Base-by-base conservation (phyloP, 306 rosid genomes). In the Vachellia collinsii region DNA sequence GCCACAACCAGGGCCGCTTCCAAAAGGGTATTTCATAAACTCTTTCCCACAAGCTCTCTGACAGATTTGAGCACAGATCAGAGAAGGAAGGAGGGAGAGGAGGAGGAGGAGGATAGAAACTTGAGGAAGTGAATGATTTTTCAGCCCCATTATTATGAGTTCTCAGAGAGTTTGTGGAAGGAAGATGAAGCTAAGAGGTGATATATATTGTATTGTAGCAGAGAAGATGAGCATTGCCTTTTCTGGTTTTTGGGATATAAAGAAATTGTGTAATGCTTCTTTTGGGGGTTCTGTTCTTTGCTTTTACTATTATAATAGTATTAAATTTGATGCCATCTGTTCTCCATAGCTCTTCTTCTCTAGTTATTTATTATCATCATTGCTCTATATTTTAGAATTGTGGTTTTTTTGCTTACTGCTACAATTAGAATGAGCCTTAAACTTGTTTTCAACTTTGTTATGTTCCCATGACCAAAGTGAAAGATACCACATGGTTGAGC, bases 401-500 rank as follows among this genome's bases (percentile, higher is more conserved):
- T 68, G 10, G 53, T 42, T 68, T 69, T 29, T 11, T n/a, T 17
- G 9, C 54, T 69, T 8, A 54, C 23, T 7, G 11, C 12, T 9
- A 20, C 4, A 3, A 8, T 48, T 20, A 69, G 37, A 68, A n/a
- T n/a, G 51, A 68, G 16, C 73, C n/a, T 41, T 68, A 29, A n/a
- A 19, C 9, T 39, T 41, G 4, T 67, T 29, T 29, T 66, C 25
- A 66, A 68, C 9, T n/a, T n/a, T 68, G 51, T 68, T 17, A 10
- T 19, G 73, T 41, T 42, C 1, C 13, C 41, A 10, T 19, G 73
- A 41, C 37, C 72, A 11, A 67, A 67, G 34, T 67, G 29, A 67
- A 67, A 39, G 79, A 74, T 67, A 51, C 54, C 81, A 75, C 77
- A 77, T 79, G 87, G 54, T 75, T 17, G 75, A 76, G 74, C 46